These are phyloP conservation scores for Porogramme epimiltina DNA, from an alignment of 1,284 basidiomycete genomes.

Conservation along the genomic window DNA sequence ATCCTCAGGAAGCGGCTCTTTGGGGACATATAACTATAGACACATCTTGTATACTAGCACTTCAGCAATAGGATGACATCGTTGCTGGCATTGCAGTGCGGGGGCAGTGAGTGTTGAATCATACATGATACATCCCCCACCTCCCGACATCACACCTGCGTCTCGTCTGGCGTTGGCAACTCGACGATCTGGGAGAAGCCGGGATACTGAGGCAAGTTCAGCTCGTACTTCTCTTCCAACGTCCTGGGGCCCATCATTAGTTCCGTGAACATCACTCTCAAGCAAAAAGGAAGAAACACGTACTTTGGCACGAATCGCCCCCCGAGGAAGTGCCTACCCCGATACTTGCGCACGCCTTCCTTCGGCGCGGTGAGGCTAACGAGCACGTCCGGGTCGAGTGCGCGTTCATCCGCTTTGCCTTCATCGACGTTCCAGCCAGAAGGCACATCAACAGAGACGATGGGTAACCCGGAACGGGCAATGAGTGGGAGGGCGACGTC, in stretches of 20 bases:
- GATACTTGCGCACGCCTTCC: conserved; percentile 77
- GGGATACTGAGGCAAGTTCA: conserved; percentile 80
- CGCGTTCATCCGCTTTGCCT: conserved; percentile 60
- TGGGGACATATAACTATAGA: conserved; percentile 49
- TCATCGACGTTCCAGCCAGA: conserved; percentile 94
- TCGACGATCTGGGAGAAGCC: conserved; percentile 84
- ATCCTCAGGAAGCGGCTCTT: conserved; percentile 60
- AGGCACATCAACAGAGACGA: conserved; percentile 94
- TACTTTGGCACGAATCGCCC: conserved; percentile 91
- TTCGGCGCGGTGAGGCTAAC: conserved; percentile 95
- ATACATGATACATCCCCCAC: not conserved
- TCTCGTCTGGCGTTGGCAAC: conserved; percentile 36
- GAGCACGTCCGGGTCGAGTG: conserved; percentile 77
- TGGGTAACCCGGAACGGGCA: conserved; percentile 65
- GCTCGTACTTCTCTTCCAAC: conserved; percentile 70
- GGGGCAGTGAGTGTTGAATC: no score
- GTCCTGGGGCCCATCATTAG: conserved; percentile 41
- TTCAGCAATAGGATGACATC: not conserved
- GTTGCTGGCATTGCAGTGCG: not conserved
- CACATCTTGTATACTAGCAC: not conserved
- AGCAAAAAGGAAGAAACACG: conserved; percentile 26
- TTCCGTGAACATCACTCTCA: not conserved
- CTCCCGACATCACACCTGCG: conserved; percentile 29
- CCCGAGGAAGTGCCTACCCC: conserved; percentile 87
- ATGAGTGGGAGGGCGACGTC: conserved; percentile 74